A percentile compares a stretch with the other conserved stretches of the same genome.
Evolutionary conservation across 2,329 filamentous ascomycete species (phyloP).

Genomic region (Claviceps humidiphila): DNA sequence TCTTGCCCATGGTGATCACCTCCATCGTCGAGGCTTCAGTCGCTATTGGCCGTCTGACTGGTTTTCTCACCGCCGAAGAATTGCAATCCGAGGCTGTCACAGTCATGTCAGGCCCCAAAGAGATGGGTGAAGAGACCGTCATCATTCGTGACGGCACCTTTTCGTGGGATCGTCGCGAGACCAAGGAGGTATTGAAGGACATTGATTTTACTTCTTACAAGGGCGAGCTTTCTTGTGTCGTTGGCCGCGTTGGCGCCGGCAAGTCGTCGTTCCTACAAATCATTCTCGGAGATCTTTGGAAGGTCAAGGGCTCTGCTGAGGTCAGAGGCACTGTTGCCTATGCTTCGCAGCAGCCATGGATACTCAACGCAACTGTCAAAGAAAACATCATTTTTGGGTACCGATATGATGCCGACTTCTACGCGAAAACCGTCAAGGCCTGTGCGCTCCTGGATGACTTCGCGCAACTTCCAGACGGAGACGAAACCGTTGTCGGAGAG

Average conservation of each 20-base stretch:
- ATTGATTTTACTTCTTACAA: conserved; percentile 85
- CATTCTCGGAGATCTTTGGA: conserved; percentile 85
- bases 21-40: conserved; percentile 93
- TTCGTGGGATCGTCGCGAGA: conserved; percentile 82
- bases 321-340: conserved; percentile 78
- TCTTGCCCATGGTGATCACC: conserved; percentile 96
- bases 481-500: conserved; percentile 93
- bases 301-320: conserved; percentile 68
- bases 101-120: conserved; percentile 53
- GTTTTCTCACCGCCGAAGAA: conserved; percentile 79
- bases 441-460: conserved; percentile 90
- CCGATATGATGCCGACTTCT: conserved; percentile 84
- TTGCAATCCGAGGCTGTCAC: conserved; percentile 74
- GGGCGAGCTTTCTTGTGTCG: conserved; percentile 83
- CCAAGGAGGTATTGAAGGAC: conserved; percentile 58
- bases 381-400: conserved; percentile 97
- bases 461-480: conserved; percentile 80
- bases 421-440: conserved; percentile 81
- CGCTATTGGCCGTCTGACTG: conserved; percentile 71
- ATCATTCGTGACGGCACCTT: conserved; percentile 75
- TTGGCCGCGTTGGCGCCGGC: conserved; percentile 86
- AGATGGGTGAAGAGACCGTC: conserved; percentile 74
- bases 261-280: conserved; percentile 88
- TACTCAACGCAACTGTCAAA: conserved; percentile 94
- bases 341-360: conserved; percentile 86